These are phyloP conservation scores for Iris pallida DNA, from an alignment of 116 monocot genomes.

Conservation along the genomic window DNA sequence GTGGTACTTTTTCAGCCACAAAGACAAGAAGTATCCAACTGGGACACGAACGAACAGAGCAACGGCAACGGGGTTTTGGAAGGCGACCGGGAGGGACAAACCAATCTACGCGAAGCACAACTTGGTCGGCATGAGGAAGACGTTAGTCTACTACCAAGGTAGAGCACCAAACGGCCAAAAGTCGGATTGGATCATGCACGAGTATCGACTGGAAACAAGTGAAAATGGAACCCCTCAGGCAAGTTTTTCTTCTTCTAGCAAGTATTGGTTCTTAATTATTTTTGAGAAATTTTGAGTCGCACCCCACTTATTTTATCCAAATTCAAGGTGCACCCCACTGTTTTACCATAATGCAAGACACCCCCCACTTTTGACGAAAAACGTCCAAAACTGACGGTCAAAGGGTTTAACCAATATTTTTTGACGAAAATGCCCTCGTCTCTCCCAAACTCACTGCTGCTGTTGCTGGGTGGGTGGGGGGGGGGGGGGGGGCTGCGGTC, in stretches of 20 bases:
- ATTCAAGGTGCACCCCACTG: no score
- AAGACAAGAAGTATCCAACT: slow-evolving; percentile 37
- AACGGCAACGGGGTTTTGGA: slow-evolving; percentile 33
- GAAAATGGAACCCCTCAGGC: slow-evolving; percentile 32
- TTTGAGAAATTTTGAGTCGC: no score
- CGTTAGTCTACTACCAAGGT: slow-evolving; percentile 27
- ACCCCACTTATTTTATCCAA: no score
- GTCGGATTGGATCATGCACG: slow-evolving; percentile 41
- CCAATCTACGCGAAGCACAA: slow-evolving; percentile 19
- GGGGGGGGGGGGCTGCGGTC: no score
- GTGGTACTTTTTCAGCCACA: slow-evolving; percentile 39
- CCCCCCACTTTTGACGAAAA: no score
- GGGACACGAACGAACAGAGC: slow-evolving; percentile 36
- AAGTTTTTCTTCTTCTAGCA: neutral
- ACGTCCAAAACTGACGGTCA: no score
- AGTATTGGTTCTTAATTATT: neutral
- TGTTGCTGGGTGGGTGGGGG: no score
- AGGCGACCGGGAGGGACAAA: slow-evolving; percentile 34
- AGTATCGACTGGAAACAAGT: slow-evolving; percentile 31
- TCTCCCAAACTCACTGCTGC: no score
- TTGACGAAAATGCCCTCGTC: no score
- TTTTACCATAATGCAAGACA: no score
- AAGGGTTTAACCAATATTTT: no score
- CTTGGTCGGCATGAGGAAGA: slow-evolving; percentile 38
- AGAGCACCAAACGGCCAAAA: slow-evolving; percentile 39